phyloP scores from a whole-genome alignment of 495 filamentous ascomycete species.

The Annulohypoxylon maeteangense region DNA sequence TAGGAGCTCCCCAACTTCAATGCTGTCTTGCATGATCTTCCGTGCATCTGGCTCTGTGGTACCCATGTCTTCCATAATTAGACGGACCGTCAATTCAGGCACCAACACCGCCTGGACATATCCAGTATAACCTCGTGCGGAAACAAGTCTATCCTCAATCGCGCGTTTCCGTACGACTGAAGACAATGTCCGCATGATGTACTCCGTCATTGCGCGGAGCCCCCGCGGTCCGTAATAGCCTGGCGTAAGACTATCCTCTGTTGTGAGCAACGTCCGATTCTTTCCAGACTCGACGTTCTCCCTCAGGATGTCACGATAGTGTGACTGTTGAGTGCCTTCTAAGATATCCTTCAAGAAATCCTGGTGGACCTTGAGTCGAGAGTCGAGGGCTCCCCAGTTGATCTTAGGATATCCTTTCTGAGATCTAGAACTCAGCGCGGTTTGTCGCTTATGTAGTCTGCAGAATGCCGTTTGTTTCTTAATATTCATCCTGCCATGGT shows the following conservation, averaged over 20 bases:
- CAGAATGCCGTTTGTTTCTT: conserved; percentile 77
- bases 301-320: conserved; percentile 70
- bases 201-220: conserved; percentile 69
- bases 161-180: conserved; percentile 70
- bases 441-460: conserved; percentile 68
- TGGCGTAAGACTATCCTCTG: conserved; percentile 60
- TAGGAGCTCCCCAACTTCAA: conserved; percentile 78
- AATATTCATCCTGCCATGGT: conserved; percentile 64
- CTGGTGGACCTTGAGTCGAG: conserved; percentile 69
- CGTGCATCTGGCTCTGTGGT: conserved; percentile 72
- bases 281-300: conserved; percentile 68
- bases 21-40: conserved; percentile 76
- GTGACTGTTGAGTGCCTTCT: conserved; percentile 63
- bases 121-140: conserved; percentile 72
- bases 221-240: conserved; percentile 93
- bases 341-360: conserved; percentile 67
- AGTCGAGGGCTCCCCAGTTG: conserved; percentile 75
- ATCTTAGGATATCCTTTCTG: conserved; percentile 79
- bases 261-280: conserved; percentile 69
- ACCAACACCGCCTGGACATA: conserved; percentile 90
- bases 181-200: conserved; percentile 71
- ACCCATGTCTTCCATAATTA: conserved; percentile 88
- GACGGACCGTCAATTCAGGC: conserved; percentile 78
- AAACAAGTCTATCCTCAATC: conserved; percentile 73
- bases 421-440: conserved; percentile 70